Evolutionary conservation across 75 land plant species (phyloP), one percentile per base, ranked within the genome.

Genomic region (Pinus taeda): DNA sequence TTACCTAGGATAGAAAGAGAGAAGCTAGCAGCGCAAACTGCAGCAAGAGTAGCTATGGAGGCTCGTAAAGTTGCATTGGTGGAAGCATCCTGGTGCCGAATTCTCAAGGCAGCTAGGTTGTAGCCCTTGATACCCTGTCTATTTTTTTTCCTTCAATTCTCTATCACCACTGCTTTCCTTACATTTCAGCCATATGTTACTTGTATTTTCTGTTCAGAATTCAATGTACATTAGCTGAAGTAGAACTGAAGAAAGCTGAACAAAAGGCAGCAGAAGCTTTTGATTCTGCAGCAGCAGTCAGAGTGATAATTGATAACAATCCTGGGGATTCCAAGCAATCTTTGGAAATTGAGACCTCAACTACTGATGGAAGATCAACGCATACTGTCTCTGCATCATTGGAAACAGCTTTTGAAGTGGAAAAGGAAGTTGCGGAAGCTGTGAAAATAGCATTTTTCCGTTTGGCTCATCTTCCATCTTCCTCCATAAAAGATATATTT

Each of bases 51-150:
- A 74, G 98, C 92, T 24, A 91, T 89, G 81, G 86, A 88, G 60
- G 90, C 93, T 72, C 85, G 90, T 2, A 93, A 93, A 79, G 86
- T 85, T 79, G 95, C 98, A 59, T 76, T 95, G 82, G 89, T 95
- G 57, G 98, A 95, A 85, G 98, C 95, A 21, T 93, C 98, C 30
- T 95, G 98, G 98, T 95, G 96, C 76, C 85, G 93, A 66, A 93
- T 95, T 58, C 89, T 95, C 61, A 76, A 75, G 81, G 93, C 93
- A 76, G 93, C 98, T 36, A 86, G 95, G 98, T 95, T 79, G 37
- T 56, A 24, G 37, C 67, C 15, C 24, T 18, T n/a, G 60, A 2
- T 63, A 63, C 79, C 55, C 5, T 7, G 26, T 42, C 29, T 77
- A 39, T 20, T 59, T 3, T 24, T 26, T n/a, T 63, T 24, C 13